Conservation (phyloP, 345 rosid species). For the Syzygium aromaticum region DNA sequence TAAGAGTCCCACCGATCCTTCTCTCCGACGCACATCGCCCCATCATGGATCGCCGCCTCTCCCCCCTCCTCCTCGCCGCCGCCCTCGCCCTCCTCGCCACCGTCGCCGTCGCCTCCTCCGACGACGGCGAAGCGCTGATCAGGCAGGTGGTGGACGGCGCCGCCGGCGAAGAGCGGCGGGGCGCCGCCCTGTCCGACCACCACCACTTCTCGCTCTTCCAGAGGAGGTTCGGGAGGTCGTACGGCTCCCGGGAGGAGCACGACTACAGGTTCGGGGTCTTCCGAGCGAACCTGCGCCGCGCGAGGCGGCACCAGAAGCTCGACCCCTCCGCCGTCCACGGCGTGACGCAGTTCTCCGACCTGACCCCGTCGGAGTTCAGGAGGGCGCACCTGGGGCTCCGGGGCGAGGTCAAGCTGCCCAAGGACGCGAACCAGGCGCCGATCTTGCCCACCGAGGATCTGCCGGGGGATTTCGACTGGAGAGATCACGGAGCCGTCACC, state of each 20-base stretch:
- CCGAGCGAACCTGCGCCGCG: constrained; percentile 51
- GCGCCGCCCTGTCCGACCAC: constrained; percentile 30
- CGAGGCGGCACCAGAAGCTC: constrained; percentile 70
- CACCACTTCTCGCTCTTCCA: constrained; percentile 76
- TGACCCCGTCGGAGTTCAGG: constrained; percentile 68
- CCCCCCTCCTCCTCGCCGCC: constrained; percentile 22
- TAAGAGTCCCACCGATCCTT: not conserved
- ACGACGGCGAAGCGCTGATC: constrained; percentile 41
- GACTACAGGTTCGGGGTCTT: constrained; percentile 58
- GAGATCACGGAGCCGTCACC: constrained; percentile 90
- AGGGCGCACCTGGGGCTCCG: constrained; percentile 55
- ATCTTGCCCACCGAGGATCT: constrained; percentile 69
- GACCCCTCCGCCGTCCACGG: constrained; percentile 90
- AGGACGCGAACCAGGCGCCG: constrained; percentile 75
- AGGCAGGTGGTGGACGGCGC: constrained; percentile 57
- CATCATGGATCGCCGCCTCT: constrained; percentile 31
- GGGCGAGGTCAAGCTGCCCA: constrained; percentile 48
- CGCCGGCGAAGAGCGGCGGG: not conserved
- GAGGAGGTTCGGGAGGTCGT: constrained; percentile 51
- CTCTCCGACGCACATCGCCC: not conserved
- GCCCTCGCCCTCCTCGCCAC: constrained; percentile 6
- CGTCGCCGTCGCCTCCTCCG: constrained; percentile 7
- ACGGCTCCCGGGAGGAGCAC: constrained; percentile 70
- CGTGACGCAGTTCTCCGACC: constrained; percentile 88
- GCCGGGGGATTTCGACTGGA: constrained; percentile 91